These are phyloP conservation scores for Rubia peregrina DNA, from an alignment of 305 asterid genomes.

Conservation along the genomic window DNA sequence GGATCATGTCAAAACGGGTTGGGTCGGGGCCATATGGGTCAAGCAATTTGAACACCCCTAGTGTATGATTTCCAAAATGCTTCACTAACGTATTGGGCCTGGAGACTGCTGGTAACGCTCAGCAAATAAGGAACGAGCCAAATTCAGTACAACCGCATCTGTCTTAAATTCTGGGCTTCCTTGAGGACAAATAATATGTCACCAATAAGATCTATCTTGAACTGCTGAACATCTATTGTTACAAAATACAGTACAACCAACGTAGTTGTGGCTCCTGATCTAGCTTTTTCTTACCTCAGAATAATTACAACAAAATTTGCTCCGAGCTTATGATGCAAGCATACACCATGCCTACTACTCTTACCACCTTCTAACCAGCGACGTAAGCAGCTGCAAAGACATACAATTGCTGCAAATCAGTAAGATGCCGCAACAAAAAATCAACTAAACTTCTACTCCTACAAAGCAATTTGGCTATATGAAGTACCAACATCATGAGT, in stretches of 20 bases:
- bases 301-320: constrained; percentile 12
- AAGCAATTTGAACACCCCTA: too few relatives aligned
- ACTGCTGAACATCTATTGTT: not conserved
- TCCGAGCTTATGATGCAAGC: not conserved
- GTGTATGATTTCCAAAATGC: too few relatives aligned
- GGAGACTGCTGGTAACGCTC: not conserved
- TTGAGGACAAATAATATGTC: not conserved
- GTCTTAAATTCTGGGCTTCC: not conserved
- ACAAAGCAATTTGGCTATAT: not conserved
- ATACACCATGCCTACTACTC: not conserved
- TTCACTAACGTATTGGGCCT: not conserved
- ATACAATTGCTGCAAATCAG: constrained; percentile 18
- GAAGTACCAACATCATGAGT: not conserved
- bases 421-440: not conserved
- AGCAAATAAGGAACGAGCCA: not conserved
- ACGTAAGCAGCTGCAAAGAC: constrained; percentile 70
- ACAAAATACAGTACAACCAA: not conserved
- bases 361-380: constrained; percentile 94
- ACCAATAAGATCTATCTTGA: not conserved
- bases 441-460: not conserved
- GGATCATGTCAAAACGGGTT: too few relatives aligned
- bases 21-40: too few relatives aligned
- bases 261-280: not conserved
- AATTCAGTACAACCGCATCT: not conserved
- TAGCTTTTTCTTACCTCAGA: constrained; percentile 6